Evolutionary conservation across 495 filamentous ascomycete species (phyloP), one percentile per base, ranked within the genome.

Genomic region (Podospora bellae-mahoneyi): DNA sequence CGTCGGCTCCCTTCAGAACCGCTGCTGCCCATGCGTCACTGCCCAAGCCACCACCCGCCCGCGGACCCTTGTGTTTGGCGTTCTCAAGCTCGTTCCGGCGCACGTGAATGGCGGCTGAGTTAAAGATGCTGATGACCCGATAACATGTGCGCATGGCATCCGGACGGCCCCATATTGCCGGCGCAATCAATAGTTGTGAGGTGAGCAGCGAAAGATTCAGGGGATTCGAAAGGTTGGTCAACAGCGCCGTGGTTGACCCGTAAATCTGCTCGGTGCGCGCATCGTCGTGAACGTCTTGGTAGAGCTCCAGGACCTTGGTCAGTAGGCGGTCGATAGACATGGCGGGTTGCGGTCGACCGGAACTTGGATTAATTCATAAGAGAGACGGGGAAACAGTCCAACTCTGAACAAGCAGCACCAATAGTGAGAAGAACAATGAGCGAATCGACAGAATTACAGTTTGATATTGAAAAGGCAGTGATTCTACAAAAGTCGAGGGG

Each of bases 171-270:
- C 95, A 99, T 78, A 99, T 87, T 2, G 94, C 91, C 2, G 91
- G 93, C 0, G 94, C 89, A 10, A 86, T 87, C 26, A 99, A 87
- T 48, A 97, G 84, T 67, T 97, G 93, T n/a, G 92, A 92, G 1
- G 93, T 91, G 61, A 99, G 88, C 4, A 99, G 85, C 9, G 90
- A 92, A 71, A 97, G 78, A 72, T 99, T 99, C 44, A 97, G 84
- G 13, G 94, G 95, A 71, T 99, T 99, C 44, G 87, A 88, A 54
- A 99, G 88, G 39, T 89, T 87, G 23, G 92, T 89, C 27, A 99
- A 83, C 30, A 99, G 87, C 28, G 91, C 89, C 30, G 90, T 88
- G 18, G 94, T 92, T 53, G 91, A 94, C 60, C 85, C 88, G 69
- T 95, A 88, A 66, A 99, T 86, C 72, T 80, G 80, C 67, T 81